Base-by-base conservation (phyloP, 139 green algal genomes). In the Nannochloris sp. region DNA sequence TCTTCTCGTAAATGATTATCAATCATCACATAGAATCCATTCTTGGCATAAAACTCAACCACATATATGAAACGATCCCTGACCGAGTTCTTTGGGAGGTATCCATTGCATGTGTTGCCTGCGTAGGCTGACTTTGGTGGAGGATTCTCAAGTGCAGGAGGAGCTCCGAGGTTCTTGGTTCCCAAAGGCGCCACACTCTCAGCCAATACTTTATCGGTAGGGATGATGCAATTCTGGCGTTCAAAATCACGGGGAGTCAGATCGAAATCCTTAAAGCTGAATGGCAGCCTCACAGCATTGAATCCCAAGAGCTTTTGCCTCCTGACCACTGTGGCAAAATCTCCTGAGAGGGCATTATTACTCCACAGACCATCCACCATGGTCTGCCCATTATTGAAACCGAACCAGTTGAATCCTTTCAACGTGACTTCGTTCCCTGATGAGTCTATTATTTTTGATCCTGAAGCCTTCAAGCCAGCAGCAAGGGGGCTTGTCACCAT, bases 241-340 rank as follows among this genome's bases (percentile, higher is more conserved):
- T 21, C 46, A 9, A 21, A 53, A 53, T 25, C 46, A 21, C 46
- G 46, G 15, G 46, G 46, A 53, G 46, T 25, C 46, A 19, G 16
- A 21, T 19, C 16, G 46, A 64, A 44, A 23, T 68, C 67, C 24
- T 73, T 60, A 43, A 78, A 78, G 44, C 44, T 62, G 71, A 85
- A 85, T 0, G 78, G 76, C 36, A 85, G 55, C 5, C 75, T 58
- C 6, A 85, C 62, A 24, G 79, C 62, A 43, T 85, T 85, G 66
- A 83, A 84, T 29, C 79, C 79, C 37, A 85, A 67, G 44, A 81
- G 66, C 57, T 85, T 75, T 68, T 78, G 75, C 25, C 76, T 69
- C 15, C 70, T 68, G 31, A 85, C 68, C 23, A 82, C 60, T 10
- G 68, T 78, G 27, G 68, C 64, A 68, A 85, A 78, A 44, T 78